These are phyloP conservation scores for Trichosporon inkin DNA, from an alignment of 1,284 basidiomycete species.

Conservation along the genomic window DNA sequence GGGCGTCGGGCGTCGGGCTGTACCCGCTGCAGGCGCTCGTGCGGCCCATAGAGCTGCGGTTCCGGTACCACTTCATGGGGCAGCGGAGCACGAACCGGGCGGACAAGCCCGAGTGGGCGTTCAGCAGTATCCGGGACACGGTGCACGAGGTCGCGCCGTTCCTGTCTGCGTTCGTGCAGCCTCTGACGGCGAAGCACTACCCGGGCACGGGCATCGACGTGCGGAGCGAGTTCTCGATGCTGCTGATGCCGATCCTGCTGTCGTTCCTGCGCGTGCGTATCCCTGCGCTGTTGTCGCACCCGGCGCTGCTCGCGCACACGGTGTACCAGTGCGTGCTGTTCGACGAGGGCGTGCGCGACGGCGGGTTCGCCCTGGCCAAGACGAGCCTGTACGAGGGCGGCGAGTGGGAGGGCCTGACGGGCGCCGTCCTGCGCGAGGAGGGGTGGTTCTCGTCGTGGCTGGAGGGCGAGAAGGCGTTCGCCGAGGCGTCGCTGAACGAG, in stretches of 20 bases:
- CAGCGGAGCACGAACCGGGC: constrained; percentile 79
- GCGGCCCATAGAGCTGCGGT: constrained; percentile 76
- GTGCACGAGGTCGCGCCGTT: constrained; percentile 75
- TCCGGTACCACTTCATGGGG: constrained; percentile 94
- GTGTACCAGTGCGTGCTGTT: constrained; percentile 88
- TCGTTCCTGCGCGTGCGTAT: constrained; percentile 70
- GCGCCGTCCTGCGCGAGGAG: constrained; percentile 71
- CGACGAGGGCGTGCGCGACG: constrained; percentile 73
- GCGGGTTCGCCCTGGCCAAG: constrained; percentile 63
- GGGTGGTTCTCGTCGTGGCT: constrained; percentile 92
- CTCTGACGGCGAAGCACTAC: constrained; percentile 61
- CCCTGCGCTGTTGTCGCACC: constrained; percentile 68
- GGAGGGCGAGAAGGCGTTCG: constrained; percentile 70
- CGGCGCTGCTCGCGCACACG: constrained; percentile 86
- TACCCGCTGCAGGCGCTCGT: constrained; percentile 82
- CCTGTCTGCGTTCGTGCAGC: constrained; percentile 70
- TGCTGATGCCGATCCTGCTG: constrained; percentile 65
- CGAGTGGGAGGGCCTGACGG: constrained; percentile 71
- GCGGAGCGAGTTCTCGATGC: constrained; percentile 74
- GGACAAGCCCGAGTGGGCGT: constrained; percentile 99
- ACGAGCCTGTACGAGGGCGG: constrained; percentile 45
- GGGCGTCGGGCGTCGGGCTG: constrained; percentile 53
- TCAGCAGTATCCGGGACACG: constrained; percentile 81
- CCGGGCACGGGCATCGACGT: constrained; percentile 66
- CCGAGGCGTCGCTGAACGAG: constrained; percentile 61